A percentile compares a stretch with the other conserved stretches of the same genome.
phyloP scores from a whole-genome alignment of 768 basidiomycete species.

The Tephrocybe sp. region DNA sequence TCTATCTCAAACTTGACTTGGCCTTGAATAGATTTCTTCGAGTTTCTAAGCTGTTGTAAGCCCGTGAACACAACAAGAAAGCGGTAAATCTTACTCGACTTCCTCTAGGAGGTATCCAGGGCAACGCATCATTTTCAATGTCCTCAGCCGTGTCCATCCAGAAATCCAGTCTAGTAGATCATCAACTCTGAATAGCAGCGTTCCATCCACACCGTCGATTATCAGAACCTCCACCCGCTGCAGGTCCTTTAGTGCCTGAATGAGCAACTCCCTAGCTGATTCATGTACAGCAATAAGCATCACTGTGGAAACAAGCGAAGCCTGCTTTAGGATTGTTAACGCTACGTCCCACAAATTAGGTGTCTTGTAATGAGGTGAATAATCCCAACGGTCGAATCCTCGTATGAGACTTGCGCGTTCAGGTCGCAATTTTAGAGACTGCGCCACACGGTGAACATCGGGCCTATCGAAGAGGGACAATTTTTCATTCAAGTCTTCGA shows the following conservation, averaged over 20 bases:
- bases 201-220: background rate
- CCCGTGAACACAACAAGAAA: background rate
- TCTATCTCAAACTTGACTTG: no score
- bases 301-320: background rate
- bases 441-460: background rate
- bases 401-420: background rate
- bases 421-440: background rate
- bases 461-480: background rate
- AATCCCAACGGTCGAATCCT: background rate
- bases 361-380: background rate
- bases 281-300: background rate
- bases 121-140: no score
- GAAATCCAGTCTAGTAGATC: background rate
- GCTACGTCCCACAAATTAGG: background rate
- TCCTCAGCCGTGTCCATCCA: background rate
- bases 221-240: background rate
- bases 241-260: background rate
- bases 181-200: background rate
- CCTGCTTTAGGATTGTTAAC: no score
- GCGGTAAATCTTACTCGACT: no score
- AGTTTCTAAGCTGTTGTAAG: no score
- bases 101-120: no score
- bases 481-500: background rate
- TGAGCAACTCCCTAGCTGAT: background rate
- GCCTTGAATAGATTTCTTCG: background rate